Percentiles rank a stretch among this genome's conserved stretches.
Evolutionary conservation across 352 stramenopile species (phyloP).

Genomic region (Pilasporangium apinafurcum): DNA sequence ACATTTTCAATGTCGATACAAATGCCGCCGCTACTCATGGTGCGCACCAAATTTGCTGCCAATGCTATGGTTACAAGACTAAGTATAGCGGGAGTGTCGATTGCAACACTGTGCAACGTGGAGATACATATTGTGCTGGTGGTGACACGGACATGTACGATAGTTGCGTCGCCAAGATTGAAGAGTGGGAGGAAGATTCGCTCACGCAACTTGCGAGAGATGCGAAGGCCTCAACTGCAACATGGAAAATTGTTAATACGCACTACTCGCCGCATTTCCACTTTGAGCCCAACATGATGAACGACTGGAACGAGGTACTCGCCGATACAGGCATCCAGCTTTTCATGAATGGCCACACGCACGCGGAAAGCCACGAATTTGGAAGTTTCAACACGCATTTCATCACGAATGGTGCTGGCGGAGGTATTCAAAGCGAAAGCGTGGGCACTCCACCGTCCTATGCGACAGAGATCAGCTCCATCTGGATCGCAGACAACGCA

Average conservation of each 20-base stretch:
- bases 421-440: constrained; percentile 70
- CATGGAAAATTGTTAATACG: constrained; percentile 73
- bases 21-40: constrained; percentile 56
- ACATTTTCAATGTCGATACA: constrained; percentile 70
- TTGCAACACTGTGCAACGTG: constrained; percentile 41
- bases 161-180: constrained; percentile 47
- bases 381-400: constrained; percentile 68
- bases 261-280: constrained; percentile 74
- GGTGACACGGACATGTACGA: constrained; percentile 53
- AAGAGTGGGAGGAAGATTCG: constrained; percentile 50
- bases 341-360: constrained; percentile 72
- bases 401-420: constrained; percentile 61
- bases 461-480: constrained; percentile 28
- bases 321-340: constrained; percentile 36
- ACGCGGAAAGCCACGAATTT: constrained; percentile 69
- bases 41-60: constrained; percentile 63
- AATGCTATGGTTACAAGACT: constrained; percentile 65
- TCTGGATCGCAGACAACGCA: constrained; percentile 47
- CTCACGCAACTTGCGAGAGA: constrained; percentile 48
- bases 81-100: constrained; percentile 35
- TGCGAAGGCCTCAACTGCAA: constrained; percentile 41
- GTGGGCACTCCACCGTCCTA: constrained; percentile 44
- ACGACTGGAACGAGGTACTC: constrained; percentile 51
- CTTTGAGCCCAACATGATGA: constrained; percentile 64
- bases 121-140: constrained; percentile 40